Conservation (phyloP, 345 rosid species). For the Xanthoceras sorbifolium region DNA sequence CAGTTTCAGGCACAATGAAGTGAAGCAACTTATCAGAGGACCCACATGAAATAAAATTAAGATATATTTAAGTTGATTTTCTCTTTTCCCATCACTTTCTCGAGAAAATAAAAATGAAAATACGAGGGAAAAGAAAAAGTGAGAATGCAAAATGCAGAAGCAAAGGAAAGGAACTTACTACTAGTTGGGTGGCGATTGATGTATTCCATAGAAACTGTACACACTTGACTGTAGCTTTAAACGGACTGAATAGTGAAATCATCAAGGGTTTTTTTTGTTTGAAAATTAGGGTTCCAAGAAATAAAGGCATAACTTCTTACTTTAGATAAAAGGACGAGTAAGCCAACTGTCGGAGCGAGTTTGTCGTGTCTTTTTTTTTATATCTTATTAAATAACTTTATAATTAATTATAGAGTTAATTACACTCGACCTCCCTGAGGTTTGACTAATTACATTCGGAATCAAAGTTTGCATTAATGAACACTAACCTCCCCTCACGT, state of each 20-base stretch:
- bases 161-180: slow-evolving; percentile 12
- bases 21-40: not conserved
- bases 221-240: not conserved
- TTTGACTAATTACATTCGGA: no score
- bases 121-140: not conserved
- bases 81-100: not conserved
- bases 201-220: slow-evolving; percentile 13
- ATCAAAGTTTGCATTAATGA: no score
- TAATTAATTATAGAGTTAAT: no score
- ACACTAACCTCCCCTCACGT: no score
- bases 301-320: no score
- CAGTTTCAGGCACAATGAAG: not conserved
- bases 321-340: no score
- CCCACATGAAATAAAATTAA: not conserved
- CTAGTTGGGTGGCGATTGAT: slow-evolving; percentile 7
- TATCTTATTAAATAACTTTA: no score
- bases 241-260: not conserved
- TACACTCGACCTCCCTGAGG: no score
- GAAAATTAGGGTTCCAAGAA: no score
- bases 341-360: no score
- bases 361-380: no score
- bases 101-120: slow-evolving; percentile 15
- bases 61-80: no score
- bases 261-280: not conserved
- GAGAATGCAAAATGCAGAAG: not conserved